Evolutionary conservation across 345 rosid genomes (phyloP), one percentile per base, ranked within the genome.

Genomic region (Zanthoxylum bungeanum): DNA sequence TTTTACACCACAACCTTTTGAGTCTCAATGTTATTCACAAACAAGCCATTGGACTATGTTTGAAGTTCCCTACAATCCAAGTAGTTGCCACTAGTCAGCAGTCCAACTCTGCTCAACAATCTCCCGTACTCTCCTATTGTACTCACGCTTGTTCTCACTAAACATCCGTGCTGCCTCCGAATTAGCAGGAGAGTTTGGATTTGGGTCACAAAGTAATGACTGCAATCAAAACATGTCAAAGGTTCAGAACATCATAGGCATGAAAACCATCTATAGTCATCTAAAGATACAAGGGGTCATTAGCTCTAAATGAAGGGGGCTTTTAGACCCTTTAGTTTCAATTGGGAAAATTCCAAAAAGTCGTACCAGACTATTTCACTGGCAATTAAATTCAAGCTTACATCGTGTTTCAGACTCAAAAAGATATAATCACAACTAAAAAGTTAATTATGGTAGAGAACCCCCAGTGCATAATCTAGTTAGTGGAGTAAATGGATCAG

Each of bases 151-250:
- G 82, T 89, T 92, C 82, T 90, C 97, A 2, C 97, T 92, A 70
- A 90, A 94, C 98, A 94, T 90, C 61, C 98, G 77, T 21, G 97
- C 98, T 68, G 98, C 98, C 85, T 94, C 98, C 22, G 98, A 94
- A 76, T 94, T 94, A 37, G 98, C 97, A 30, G 98, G 98, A 21
- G 98, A 94, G 75, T 90, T 92, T 6, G 98, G 97, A 78, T 92
- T 94, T 40, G 98, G 98, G 42, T 94, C 98, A 66, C 97, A 92
- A 19, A 94, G 97, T 81, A 94, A 75, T 2, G 98, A 94, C 98
- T 93, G 89, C 67, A 72, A 34, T 37, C 33, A 42, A 17, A 61
- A 11, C 33, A 57, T 36, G 64, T 55, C 2, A 40, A 46, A 17
- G 8, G 25, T 14, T 55, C 36, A 51, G 24, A 49, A 24, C 50